These are phyloP conservation scores for Dictyostelium purpureum DNA, from an alignment of 78 protist genomes.

Conservation along the genomic window DNA sequence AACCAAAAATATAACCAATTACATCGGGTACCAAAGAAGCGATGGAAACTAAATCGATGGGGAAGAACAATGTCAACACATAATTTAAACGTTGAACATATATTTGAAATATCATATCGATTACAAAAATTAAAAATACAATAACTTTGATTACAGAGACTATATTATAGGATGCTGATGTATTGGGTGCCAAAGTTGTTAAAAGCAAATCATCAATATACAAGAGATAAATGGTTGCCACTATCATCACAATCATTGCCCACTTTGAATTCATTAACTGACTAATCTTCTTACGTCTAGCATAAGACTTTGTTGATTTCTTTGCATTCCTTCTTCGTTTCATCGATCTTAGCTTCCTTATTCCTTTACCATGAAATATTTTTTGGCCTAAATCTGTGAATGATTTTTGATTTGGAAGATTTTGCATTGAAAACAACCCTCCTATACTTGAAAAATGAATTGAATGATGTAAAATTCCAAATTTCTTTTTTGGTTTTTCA, in stretches of 20 bases:
- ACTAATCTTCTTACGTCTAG: neutral
- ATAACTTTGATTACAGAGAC: constrained; percentile 37
- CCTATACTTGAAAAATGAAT: neutral
- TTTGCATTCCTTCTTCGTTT: neutral
- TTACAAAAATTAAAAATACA: constrained; percentile 51
- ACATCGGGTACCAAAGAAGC: constrained; percentile 70
- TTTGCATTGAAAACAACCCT: neutral
- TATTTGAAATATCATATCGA: constrained; percentile 12
- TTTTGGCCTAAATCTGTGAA: constrained; percentile 1
- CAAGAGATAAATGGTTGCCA: neutral
- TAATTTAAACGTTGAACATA: constrained; percentile 58
- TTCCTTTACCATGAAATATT: constrained; percentile 50
- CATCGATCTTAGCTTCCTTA: constrained; percentile 9
- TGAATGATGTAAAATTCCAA: constrained; percentile 1
- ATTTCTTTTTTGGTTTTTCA: neutral
- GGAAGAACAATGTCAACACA: constrained; percentile 61
- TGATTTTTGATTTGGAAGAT: neutral
- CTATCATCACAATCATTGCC: neutral
- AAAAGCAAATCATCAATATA: constrained; percentile 45
- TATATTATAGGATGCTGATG: neutral
- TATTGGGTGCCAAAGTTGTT: constrained; percentile 41
- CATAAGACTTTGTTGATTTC: neutral
- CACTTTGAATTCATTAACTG: neutral
- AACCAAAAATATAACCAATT: constrained; percentile 26
- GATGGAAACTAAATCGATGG: constrained; percentile 54